phyloP scores from a whole-genome alignment of 176 grass and related monocot species.

The Oryza rufipogon region DNA sequence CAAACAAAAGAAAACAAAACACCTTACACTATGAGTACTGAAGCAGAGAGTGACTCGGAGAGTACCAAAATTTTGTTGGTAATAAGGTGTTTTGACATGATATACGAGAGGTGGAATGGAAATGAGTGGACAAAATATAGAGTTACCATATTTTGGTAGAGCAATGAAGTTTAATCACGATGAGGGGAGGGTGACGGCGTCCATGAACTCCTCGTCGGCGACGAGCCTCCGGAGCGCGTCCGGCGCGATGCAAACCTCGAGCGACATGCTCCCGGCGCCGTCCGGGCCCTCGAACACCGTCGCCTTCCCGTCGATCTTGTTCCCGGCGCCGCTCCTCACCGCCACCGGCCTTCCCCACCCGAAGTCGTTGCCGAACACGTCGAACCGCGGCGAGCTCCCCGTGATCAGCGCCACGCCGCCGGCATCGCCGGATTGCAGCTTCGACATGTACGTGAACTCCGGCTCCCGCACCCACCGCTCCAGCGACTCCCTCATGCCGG shows the following conservation, averaged over 20 bases:
- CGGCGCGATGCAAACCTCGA: neutral
- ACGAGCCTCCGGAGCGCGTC: neutral
- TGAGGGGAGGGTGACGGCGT: neutral
- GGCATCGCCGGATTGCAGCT: neutral
- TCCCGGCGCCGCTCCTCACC: neutral
- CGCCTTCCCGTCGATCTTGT: neutral
- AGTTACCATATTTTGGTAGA: too few species aligned
- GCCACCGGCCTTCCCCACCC: neutral
- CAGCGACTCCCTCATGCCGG: neutral
- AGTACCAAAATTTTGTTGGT: too few species aligned
- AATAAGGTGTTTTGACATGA: too few species aligned
- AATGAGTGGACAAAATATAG: too few species aligned
- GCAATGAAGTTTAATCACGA: too few species aligned
- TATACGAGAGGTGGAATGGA: too few species aligned
- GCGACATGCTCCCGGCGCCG: neutral
- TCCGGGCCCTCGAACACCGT: neutral
- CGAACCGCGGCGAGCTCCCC: neutral
- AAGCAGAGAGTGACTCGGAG: too few species aligned
- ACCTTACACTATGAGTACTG: too few species aligned
- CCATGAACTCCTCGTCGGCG: neutral
- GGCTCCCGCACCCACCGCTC: neutral
- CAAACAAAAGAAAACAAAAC: too few species aligned
- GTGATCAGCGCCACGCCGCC: neutral
- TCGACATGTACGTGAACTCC: neutral
- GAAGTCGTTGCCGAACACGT: neutral